Evolutionary conservation across 2,329 filamentous ascomycete genomes (phyloP), one percentile per base, ranked within the genome.

Genomic region (Knufia petricola): DNA sequence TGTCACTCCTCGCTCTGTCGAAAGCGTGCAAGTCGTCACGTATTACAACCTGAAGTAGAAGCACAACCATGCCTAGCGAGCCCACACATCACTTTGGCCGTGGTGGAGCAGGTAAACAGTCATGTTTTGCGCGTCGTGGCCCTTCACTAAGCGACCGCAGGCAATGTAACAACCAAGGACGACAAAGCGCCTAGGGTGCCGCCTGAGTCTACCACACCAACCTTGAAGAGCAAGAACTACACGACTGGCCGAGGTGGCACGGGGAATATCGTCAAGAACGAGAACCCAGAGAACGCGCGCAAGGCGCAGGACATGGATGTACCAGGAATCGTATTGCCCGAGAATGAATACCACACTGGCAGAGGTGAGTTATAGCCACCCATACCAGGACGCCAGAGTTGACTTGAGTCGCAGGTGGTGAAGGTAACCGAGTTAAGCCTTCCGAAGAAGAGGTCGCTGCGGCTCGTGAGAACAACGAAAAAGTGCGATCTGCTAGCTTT

Each of bases 171-270:
- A 63, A 73, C 75, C 62, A 72, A 77, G 55, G 65, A 70, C 50
- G 64, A 70, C 54, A 67, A 72, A 15, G 55, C 62, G 38, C 60
- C 79, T 38, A 67, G 71, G 24, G 70, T 79, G 44, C 69, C 77
- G 55, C 85, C 90, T 12, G 6, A 6, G 61, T 79, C 94, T 54
- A 71, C 82, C 60, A 95, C 88, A 1, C 89, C 89, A 1, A 84
- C 79, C 10, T 78, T 96, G 63, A 95, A 94, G 70, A 78, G 78
- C 40, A 70, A 84, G n/a, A 74, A 86, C 56, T 88, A 90, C 62
- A 95, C 89, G 17, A 95, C 89, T 2, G 89, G 89, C 49, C 85
- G 89, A 45, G 89, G 89, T 49, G 89, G 89, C 52, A 82, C 78
- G 3, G 88, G 88, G 52, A 95, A 94, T 71, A 94, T 95, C 84